Percentiles rank a stretch among this genome's conserved stretches.
These are phyloP conservation scores for Neofusicoccum umdonicola DNA, from an alignment of 2,329 filamentous ascomycete genomes.

Conservation along the genomic window DNA sequence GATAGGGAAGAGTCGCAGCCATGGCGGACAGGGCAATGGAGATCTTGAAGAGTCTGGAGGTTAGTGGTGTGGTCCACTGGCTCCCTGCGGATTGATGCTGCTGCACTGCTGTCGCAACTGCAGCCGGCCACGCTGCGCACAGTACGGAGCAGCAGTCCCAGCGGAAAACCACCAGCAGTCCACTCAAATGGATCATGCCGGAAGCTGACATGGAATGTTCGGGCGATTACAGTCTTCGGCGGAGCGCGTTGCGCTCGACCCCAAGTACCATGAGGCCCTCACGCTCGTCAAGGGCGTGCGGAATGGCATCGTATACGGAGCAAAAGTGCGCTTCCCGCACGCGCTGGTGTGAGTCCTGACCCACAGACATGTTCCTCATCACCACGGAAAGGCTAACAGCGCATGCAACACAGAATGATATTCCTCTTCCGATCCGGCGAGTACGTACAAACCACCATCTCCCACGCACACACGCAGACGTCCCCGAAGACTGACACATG, in stretches of 20 bases:
- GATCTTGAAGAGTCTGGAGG: slow-evolving; percentile 11
- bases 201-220: not conserved
- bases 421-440: slow-evolving; percentile 92
- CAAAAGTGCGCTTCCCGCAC: slow-evolving; percentile 97
- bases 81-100: no score
- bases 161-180: not conserved
- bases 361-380: not conserved
- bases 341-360: slow-evolving; percentile 68
- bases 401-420: slow-evolving; percentile 68
- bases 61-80: not conserved
- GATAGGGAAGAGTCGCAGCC: not conserved
- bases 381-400: not conserved
- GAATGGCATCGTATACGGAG: slow-evolving; percentile 95
- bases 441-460: slow-evolving; percentile 46
- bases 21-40: slow-evolving; percentile 2
- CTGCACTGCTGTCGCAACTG: no score
- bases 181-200: not conserved
- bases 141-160: not conserved
- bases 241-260: slow-evolving; percentile 77
- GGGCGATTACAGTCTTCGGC: slow-evolving; percentile 1
- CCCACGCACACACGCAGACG: not conserved
- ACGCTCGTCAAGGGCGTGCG: slow-evolving; percentile 87
- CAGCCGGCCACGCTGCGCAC: not conserved
- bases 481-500: not conserved
- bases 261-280: slow-evolving; percentile 79